phyloP scores from a whole-genome alignment of 179 eudicot species.

The Drosera spatulata region DNA sequence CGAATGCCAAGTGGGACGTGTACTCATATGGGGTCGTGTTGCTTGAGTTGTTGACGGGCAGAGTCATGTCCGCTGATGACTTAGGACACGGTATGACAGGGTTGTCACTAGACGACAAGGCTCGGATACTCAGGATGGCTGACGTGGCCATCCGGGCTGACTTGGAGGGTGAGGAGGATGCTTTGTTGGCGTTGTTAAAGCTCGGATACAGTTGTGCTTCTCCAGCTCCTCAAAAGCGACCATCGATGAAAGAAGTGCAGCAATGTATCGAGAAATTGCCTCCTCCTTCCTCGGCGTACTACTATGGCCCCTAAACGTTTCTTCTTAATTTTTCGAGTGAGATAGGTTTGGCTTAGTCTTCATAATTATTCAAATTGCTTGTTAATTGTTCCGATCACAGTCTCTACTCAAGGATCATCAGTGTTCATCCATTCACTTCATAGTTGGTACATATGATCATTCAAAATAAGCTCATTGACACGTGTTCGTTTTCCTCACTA shows the following conservation, averaged over 20 bases:
- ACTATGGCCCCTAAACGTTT: conserved; percentile 7
- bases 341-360: too few relatives aligned
- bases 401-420: too few relatives aligned
- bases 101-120: conserved; percentile 39
- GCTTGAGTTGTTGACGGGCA: conserved; percentile 76
- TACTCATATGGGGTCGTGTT: conserved; percentile 77
- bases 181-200: conserved; percentile 43
- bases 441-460: too few relatives aligned
- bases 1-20: conserved; percentile 82
- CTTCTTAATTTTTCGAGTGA: too few relatives aligned
- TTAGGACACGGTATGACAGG: conserved; percentile 41
- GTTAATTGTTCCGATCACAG: too few relatives aligned
- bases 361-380: too few relatives aligned
- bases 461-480: too few relatives aligned
- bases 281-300: conserved; percentile 29
- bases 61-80: conserved; percentile 62
- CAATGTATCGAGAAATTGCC: conserved; percentile 65
- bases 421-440: too few relatives aligned
- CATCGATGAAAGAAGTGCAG: conserved; percentile 82
- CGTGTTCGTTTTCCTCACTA: too few relatives aligned
- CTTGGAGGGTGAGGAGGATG: conserved; percentile 79
- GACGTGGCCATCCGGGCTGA: conserved; percentile 79
- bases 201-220: conserved; percentile 71
- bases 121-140: conserved; percentile 59
- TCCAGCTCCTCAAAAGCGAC: conserved; percentile 73